Evolutionary conservation across 352 stramenopile genomes (phyloP).

Genomic region (Globisporangium ultimum): DNA sequence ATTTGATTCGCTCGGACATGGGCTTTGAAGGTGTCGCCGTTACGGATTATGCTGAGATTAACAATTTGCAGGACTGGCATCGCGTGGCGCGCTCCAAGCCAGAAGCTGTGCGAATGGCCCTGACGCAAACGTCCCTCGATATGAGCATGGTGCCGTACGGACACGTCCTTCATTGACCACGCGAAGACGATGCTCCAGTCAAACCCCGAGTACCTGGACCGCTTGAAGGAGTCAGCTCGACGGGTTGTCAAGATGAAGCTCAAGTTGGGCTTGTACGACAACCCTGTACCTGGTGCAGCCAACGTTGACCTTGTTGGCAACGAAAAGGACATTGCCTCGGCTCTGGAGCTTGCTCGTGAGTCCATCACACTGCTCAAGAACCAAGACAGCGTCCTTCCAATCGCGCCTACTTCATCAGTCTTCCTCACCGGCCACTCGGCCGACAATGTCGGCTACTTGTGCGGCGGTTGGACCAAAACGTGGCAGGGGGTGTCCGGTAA

Average conservation of each 20-base stretch:
- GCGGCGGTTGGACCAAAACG: conserved; percentile 78
- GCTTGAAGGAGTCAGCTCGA: conserved; percentile 54
- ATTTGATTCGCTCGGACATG: conserved; percentile 84
- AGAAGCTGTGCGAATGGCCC: too few relatives aligned
- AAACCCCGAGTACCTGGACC: conserved; percentile 29
- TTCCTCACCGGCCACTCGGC: conserved; percentile 65
- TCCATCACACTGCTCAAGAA: conserved; percentile 88
- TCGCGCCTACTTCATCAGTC: conserved; percentile 26
- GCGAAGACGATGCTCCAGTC: conserved; percentile 28
- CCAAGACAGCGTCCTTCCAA: conserved; percentile 44
- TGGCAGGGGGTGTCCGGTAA: conserved; percentile 85
- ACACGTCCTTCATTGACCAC: conserved; percentile 47
- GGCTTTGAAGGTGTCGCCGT: conserved; percentile 78
- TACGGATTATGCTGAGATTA: conserved; percentile 91
- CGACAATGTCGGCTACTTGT: conserved; percentile 69
- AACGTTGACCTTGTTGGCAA: conserved; percentile 46
- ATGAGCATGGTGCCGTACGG: conserved; percentile 86
- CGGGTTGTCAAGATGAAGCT: conserved; percentile 76
- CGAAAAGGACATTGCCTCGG: conserved; percentile 42
- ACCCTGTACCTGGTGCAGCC: conserved; percentile 41
- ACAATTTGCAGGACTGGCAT: conserved; percentile 78
- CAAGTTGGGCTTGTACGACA: conserved; percentile 68
- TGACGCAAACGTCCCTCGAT: too few relatives aligned
- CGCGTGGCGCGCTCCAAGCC: conserved; percentile 37
- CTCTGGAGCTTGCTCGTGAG: conserved; percentile 70